Base-by-base conservation (phyloP, 345 rosid species). In the Toxicodendron radicans region DNA sequence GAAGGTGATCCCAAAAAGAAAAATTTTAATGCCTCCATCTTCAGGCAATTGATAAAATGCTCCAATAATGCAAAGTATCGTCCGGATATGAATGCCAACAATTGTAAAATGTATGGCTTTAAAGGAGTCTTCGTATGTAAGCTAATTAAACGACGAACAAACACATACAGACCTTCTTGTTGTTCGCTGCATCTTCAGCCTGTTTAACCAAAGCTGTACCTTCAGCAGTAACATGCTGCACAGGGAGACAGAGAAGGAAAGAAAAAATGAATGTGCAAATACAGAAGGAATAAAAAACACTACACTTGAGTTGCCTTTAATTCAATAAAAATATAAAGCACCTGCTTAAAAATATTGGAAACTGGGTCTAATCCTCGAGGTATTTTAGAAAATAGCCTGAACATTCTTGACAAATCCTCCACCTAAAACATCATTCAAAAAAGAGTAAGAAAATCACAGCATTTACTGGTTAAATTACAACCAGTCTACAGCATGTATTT, bases 371-470 rank as follows among this genome's bases (percentile, higher is more conserved):
- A 68, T 48, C 93, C 91, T 76, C 69, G 69, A 1, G 85, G 81
- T 61, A 90, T 86, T 74, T 83, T 84, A 60, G 79, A 82, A 51
- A 80, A 90, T 33, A 90, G 93, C 81, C 91, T 83, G 77, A 80
- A 90, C 90, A 90, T 88, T 74, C 95, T 86, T 12, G 95, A 90
- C 77, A 90, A 84, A 79, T 90, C 93, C 56, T 90, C 95, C 54
- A 84, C 88, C 94, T 90, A 78, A 59, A 58, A 68, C 14, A 35
- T 14, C 16, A 43, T 14, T 62, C 58, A 73, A 21, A 61, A 32
- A 70, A 12, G 54, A 64, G 38, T 35, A 45, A 18, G 23, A 70
- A 7, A 43, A 6, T 0, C 21, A 61, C 48, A 54, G 61, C n/a
- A 52, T 24, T 41, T 7, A 48, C 5, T 49, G 7, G 38, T 58